Evolutionary conservation across 345 rosid genomes (phyloP), one percentile per base, ranked within the genome.

Genomic region (Syzygium aqueum): DNA sequence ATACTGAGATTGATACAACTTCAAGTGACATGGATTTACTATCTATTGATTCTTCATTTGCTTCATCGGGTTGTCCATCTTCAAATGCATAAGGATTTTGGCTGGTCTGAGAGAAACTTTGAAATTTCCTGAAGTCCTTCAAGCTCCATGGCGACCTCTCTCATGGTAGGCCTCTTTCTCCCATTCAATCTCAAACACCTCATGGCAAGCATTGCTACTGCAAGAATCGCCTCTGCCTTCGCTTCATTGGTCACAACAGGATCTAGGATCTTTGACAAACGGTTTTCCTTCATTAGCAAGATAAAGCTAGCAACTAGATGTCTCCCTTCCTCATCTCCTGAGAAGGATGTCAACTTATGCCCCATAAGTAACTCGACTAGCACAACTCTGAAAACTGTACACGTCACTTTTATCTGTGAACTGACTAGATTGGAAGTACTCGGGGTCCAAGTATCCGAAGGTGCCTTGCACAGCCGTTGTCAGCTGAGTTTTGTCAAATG

Each of bases 361-460:
- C 77, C 40, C 0, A 5, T 65, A 65, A 65, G 40, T 15, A 65
- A 65, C 2, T 63, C 94, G 28, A 88, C 86, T 37, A 92, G 57
- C 23, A 89, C 94, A 19, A 91, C 92, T 8, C 92, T 90, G 8
- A 92, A 92, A 93, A 51, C 91, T 90, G 7, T 91, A 91, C 3
- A 90, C 94, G 46, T 93, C 93, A 3, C 95, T 93, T 85, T 92
- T 92, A 51, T 85, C 88, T 0, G 91, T 91, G 3, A 86, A 88
- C 57, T 86, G 87, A 53, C 88, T 85, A 1, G 91, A 88, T 3
- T 50, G 88, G 78, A 88, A 87, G 87, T 93, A 93, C 33, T 93
- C 93, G 6, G 92, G 94, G 67, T 92, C 93, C 85, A 92, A 57
- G 46, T 91, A 93, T 5, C 94, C 92, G 27, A 91, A 56, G 15